Conservation (phyloP, 179 eudicot genomes). For the Beta corolliflora region DNA sequence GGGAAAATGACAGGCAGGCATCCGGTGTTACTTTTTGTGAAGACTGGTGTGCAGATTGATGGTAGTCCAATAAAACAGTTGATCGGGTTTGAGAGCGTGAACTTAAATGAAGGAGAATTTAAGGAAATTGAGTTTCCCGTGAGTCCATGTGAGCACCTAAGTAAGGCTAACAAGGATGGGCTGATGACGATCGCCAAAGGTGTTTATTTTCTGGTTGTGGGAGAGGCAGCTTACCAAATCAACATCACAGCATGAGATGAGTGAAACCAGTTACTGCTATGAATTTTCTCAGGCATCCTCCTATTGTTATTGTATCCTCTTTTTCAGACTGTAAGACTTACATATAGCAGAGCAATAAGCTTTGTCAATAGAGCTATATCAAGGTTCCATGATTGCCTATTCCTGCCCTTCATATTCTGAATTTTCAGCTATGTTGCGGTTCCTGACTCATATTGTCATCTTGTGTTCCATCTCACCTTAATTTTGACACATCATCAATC, state of each 20-base stretch:
- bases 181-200: conserved; percentile 32
- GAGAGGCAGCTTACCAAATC: conserved; percentile 28
- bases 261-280: not conserved
- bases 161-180: conserved; percentile 39
- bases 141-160: conserved; percentile 44
- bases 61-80: conserved; percentile 49
- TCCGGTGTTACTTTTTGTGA: conserved; percentile 54
- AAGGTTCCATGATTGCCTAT: not conserved
- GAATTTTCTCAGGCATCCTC: not conserved
- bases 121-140: conserved; percentile 26
- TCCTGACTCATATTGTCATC: too few species aligned
- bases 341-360: not conserved
- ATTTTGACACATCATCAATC: not conserved
- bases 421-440: not conserved
- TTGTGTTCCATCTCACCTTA: not conserved
- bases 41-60: conserved; percentile 28
- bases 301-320: not conserved
- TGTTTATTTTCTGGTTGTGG: conserved; percentile 27
- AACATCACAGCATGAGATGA: not conserved
- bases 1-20: conserved; percentile 56
- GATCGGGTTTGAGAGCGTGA: conserved; percentile 50
- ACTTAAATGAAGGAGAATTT: conserved; percentile 37
- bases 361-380: not conserved
- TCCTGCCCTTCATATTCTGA: not conserved
- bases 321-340: not conserved